phyloP scores from a whole-genome alignment of 169 alveolate species.

The Cryptosporidium sp. region DNA sequence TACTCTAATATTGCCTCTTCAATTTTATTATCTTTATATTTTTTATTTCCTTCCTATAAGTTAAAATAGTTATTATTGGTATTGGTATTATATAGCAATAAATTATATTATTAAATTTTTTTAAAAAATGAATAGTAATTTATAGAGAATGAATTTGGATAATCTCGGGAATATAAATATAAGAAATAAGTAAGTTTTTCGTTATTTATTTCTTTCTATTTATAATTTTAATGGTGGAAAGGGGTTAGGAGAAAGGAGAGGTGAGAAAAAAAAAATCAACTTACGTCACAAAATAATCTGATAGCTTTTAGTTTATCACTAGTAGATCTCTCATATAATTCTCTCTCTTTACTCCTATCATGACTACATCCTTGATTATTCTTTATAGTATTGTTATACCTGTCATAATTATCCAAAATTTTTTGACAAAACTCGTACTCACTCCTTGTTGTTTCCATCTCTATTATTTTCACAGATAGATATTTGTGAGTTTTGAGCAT shows the following conservation, averaged over 20 bases:
- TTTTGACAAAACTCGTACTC: slow-evolving; percentile 34
- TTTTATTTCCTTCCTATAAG: slow-evolving; percentile 47
- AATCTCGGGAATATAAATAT: neutral
- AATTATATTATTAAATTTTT: no score
- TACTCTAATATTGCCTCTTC: slow-evolving; percentile 62
- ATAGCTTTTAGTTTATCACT: slow-evolving; percentile 62
- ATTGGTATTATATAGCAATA: neutral
- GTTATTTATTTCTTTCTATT: neutral
- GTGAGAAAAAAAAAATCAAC: neutral
- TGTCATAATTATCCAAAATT: slow-evolving; percentile 25
- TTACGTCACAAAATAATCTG: slow-evolving; percentile 59
- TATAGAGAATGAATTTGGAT: neutral
- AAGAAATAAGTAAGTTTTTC: neutral
- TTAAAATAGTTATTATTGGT: neutral
- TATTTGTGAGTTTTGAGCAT: neutral
- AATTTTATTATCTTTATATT: slow-evolving; percentile 11
- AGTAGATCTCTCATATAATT: slow-evolving; percentile 55
- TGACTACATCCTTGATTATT: slow-evolving; percentile 35
- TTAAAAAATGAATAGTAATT: no score
- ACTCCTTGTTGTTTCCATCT: slow-evolving; percentile 30
- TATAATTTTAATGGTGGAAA: neutral
- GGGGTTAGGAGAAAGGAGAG: no score
- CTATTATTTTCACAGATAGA: neutral
- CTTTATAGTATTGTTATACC: neutral
- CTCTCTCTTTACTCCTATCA: slow-evolving; percentile 71